Evolutionary conservation across 805 yeast genomes (phyloP).

Genomic region (Candida argentea): DNA sequence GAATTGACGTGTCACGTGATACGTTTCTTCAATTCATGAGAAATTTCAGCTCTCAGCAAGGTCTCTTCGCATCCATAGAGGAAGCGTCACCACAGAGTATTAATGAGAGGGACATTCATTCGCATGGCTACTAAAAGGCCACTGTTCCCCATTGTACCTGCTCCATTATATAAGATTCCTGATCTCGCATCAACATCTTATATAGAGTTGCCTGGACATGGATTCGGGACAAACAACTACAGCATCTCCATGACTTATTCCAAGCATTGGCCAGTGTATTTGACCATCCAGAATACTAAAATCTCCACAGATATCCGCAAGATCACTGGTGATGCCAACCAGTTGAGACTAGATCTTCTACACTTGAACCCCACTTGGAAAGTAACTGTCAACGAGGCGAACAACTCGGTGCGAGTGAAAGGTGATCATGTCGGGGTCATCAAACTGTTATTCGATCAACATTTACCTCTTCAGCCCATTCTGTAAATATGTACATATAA

Average conservation of each 20-base stretch:
- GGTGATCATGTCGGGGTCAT: constrained; percentile 27
- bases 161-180: constrained; percentile 19
- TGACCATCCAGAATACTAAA: constrained; percentile 54
- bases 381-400: constrained; percentile 22
- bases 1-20: no score
- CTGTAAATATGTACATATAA: no score
- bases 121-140: no score
- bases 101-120: no score
- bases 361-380: constrained; percentile 37
- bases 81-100: no score
- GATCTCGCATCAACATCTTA: constrained; percentile 14
- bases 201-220: constrained; percentile 20
- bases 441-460: constrained; percentile 16
- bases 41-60: no score
- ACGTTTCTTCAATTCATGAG: no score
- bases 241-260: constrained; percentile 39
- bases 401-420: constrained; percentile 29
- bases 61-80: no score
- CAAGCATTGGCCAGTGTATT: constrained; percentile 78
- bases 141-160: no score
- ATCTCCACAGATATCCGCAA: constrained; percentile 66
- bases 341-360: constrained; percentile 58
- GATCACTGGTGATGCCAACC: constrained; percentile 56
- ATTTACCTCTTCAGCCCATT: no score
- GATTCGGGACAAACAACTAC: constrained; percentile 29